Evolutionary conservation across 352 stramenopile species (phyloP).

Genomic region (Globisporangium nodosum): DNA sequence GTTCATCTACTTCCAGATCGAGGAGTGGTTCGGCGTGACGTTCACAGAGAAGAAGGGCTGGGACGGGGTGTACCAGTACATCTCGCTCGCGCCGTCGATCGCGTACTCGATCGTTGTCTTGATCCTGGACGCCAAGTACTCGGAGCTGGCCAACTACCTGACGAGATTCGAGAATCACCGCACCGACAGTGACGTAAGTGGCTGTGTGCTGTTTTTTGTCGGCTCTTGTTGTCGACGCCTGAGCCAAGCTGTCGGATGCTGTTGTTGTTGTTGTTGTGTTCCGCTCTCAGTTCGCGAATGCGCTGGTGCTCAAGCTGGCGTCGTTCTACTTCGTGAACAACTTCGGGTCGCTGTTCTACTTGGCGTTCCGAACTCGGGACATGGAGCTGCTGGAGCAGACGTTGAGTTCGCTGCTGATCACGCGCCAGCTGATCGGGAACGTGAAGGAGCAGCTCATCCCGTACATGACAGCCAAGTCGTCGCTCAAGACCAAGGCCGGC

Average conservation of each 20-base stretch:
- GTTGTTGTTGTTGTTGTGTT: neutral
- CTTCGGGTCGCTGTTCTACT: constrained; percentile 95
- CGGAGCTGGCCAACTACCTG: constrained; percentile 87
- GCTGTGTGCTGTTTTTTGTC: constrained; percentile 5
- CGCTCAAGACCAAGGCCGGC: constrained; percentile 76
- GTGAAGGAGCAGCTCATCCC: constrained; percentile 75
- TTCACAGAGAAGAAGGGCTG: constrained; percentile 60
- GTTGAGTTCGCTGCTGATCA: constrained; percentile 80
- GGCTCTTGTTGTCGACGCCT: neutral
- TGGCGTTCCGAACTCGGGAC: constrained; percentile 88
- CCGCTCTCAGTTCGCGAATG: constrained; percentile 72
- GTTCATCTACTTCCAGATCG: constrained; percentile 77
- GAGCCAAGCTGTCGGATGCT: neutral
- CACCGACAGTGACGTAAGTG: constrained; percentile 77
- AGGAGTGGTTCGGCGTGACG: constrained; percentile 59
- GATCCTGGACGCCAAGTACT: constrained; percentile 83
- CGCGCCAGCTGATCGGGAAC: constrained; percentile 75
- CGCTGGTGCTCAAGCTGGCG: constrained; percentile 96
- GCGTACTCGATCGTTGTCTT: constrained; percentile 73
- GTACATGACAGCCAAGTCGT: constrained; percentile 72
- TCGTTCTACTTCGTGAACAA: constrained; percentile 98
- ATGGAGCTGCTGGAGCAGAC: constrained; percentile 90
- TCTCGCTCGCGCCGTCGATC: constrained; percentile 62
- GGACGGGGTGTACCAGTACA: constrained; percentile 61
- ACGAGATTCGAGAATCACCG: constrained; percentile 93